Base-by-base conservation (phyloP, 495 filamentous ascomycete species). In the Penicillium chermesinum region DNA sequence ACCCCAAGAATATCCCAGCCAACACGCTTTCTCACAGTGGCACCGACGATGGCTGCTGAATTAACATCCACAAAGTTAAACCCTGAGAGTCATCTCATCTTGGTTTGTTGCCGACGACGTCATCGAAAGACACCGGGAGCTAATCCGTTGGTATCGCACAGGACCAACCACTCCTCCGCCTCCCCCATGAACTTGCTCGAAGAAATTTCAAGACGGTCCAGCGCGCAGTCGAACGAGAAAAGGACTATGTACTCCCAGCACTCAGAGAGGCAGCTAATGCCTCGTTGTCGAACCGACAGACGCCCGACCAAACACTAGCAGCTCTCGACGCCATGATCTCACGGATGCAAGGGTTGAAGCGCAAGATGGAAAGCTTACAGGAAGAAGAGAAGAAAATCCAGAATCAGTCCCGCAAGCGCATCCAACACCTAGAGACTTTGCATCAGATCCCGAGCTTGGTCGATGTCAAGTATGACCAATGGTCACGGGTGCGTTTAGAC, bases 121-220 rank as follows among this genome's bases (percentile, higher is more conserved):
- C 43, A 50, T 36, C 20, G 22, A 21, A 27, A 44, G n/a, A 22
- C 34, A 47, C 41, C 25, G 46, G 15, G 44, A 53, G 42, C 52
- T 63, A 36, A 65, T 20, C 18, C 8, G n/a, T 22, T 1, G 32
- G 30, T 14, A n/a, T 40, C 44, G 5, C 16, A 20, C 43, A 95
- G 91, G 93, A 98, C 65, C 91, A 97, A 81, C 86, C 93, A 18
- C 88, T 96, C 51, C 85, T 98, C 55, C 86, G 89, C 16, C 76
- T 96, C 3, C 93, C 93, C 16, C 81, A 89, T 64, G 91, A 96
- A 65, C 82, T 97, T 44, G 81, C 88, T 35, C 86, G 93, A 44
- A 86, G 88, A 61, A 97, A 95, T 63, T 91, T 96, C 71, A 95
- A 96, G 59, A 79, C 82, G 0, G 84, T 89, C 15, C 93, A 95